Conservation (phyloP, 169 alveolate species). For the Cryptosporidium muris region DNA sequence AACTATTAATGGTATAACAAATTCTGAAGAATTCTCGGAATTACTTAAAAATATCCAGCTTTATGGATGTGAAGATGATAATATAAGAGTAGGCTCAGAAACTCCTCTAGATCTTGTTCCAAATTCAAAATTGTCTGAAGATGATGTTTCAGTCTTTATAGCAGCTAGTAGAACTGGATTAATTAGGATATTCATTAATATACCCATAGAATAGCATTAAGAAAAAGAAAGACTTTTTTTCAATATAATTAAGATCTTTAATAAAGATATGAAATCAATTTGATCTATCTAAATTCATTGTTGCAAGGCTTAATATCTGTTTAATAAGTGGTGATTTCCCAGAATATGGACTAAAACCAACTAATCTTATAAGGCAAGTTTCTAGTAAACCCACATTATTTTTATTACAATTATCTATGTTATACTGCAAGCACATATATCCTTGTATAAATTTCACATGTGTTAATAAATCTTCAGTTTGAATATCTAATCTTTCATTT, state of each 20-base stretch:
- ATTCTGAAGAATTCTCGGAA: not conserved
- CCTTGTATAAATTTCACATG: conserved; percentile 59
- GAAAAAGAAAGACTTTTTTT: not conserved
- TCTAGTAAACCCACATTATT: too few relatives aligned
- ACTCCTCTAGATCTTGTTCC: too few relatives aligned
- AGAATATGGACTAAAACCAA: conserved; percentile 49
- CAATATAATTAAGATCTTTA: not conserved
- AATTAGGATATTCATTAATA: conserved; percentile 46
- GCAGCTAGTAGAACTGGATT: conserved; percentile 60
- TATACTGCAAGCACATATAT: conserved; percentile 29
- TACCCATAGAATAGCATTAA: conserved; percentile 10
- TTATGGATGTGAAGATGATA: not conserved
- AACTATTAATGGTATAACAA: conserved; percentile 20
- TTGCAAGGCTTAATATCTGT: not conserved
- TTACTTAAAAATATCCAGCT: conserved; percentile 22
- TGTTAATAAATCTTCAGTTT: conserved; percentile 1
- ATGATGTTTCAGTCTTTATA: conserved; percentile 18
- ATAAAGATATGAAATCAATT: too few relatives aligned
- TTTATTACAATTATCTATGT: not conserved
- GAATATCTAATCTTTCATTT: not conserved
- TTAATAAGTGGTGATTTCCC: not conserved
- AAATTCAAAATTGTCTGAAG: conserved; percentile 4
- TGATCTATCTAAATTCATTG: too few relatives aligned
- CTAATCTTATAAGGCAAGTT: not conserved
- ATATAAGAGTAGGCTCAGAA: too few relatives aligned